Conservation (phyloP, 148 eudicot species). For the Rhododendron williamsianum region DNA sequence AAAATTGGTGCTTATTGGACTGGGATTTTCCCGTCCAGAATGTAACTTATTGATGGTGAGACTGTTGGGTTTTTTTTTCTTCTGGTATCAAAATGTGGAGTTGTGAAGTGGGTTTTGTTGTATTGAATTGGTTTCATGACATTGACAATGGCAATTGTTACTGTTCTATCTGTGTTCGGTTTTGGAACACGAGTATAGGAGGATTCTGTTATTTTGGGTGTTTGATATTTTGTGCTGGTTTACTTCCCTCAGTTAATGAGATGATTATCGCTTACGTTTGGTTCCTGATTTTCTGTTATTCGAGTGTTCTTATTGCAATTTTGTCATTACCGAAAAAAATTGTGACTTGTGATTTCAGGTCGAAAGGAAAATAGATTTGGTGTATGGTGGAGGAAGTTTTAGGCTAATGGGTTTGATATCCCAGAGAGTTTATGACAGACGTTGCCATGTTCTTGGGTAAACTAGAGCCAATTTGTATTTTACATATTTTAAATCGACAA, state of each 20-base stretch:
- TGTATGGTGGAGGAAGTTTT: constrained; percentile 79
- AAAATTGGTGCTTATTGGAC: not conserved
- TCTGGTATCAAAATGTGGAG: not conserved
- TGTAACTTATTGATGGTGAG: not conserved
- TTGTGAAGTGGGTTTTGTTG: not conserved
- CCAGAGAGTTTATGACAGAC: constrained; percentile 61
- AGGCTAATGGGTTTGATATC: constrained; percentile 90
- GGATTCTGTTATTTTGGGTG: constrained; percentile 8
- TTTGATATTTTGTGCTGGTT: constrained; percentile 8
- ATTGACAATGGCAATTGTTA: not conserved
- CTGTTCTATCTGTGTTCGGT: not conserved
- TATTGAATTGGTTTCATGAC: constrained; percentile 1
- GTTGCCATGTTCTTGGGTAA: constrained; percentile 94
- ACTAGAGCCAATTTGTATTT: constrained; percentile 8
- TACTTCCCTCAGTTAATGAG: not conserved
- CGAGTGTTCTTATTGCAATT: not conserved
- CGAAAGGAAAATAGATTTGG: constrained; percentile 29
- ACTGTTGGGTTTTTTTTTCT: not conserved
- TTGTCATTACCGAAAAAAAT: no score
- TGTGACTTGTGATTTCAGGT: constrained; percentile 40
- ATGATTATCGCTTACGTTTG: not conserved
- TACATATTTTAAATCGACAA: not conserved
- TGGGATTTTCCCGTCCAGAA: not conserved
- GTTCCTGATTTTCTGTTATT: not conserved
- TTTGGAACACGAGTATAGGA: not conserved